These are phyloP conservation scores for Theileria sp. DNA, from an alignment of 169 alveolate genomes.

Conservation along the genomic window DNA sequence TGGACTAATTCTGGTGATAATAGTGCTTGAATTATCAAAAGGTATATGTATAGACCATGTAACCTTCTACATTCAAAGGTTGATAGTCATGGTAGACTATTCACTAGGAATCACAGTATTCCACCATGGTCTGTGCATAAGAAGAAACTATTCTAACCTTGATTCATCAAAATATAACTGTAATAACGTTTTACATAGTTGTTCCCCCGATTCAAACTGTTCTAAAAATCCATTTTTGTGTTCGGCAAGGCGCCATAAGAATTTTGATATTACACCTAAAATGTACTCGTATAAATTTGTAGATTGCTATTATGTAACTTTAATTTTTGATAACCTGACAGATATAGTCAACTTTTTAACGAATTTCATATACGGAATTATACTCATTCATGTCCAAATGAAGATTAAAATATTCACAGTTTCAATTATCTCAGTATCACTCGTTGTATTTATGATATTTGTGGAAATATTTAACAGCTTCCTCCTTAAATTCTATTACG, in stretches of 20 bases:
- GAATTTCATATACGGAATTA: slow-evolving; percentile 22
- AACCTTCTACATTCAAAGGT: slow-evolving; percentile 31
- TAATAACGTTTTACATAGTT: background rate
- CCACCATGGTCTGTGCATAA: slow-evolving; percentile 57
- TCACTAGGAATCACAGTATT: slow-evolving; percentile 50
- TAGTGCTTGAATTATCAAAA: slow-evolving; percentile 24
- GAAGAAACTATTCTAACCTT: slow-evolving; percentile 22
- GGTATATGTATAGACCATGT: slow-evolving; percentile 40
- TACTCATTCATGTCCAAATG: slow-evolving; percentile 4
- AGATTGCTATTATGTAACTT: slow-evolving; percentile 28
- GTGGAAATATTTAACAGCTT: slow-evolving; percentile 46
- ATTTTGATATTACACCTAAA: slow-evolving; percentile 37
- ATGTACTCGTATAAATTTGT: slow-evolving; percentile 34
- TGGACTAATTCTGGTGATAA: slow-evolving; percentile 10
- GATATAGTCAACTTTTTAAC: slow-evolving; percentile 23
- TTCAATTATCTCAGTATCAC: background rate
- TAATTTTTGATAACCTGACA: slow-evolving; percentile 31
- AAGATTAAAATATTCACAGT: slow-evolving; percentile 1
- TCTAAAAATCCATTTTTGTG: slow-evolving; percentile 38
- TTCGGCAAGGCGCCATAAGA: slow-evolving; percentile 59
- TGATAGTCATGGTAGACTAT: slow-evolving; percentile 34
- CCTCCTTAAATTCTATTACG: slow-evolving; percentile 21
- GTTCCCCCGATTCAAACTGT: slow-evolving; percentile 9
- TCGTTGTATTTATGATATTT: slow-evolving; percentile 12
- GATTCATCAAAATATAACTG: background rate